phyloP scores from a whole-genome alignment of 306 rosid species.

The Trifolium repens region DNA sequence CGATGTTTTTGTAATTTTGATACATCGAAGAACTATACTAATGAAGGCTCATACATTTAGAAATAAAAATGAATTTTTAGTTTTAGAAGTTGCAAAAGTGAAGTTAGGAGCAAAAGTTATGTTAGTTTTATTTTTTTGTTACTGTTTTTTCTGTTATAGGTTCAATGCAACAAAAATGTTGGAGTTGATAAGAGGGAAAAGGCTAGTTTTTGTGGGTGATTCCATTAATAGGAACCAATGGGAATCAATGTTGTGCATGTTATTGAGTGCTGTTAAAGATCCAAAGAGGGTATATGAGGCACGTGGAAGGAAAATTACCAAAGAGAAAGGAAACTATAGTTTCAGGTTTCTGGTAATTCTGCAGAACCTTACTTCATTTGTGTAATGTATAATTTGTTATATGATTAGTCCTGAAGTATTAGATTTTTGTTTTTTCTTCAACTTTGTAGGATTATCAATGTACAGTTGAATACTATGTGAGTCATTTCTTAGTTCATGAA shows the following conservation, averaged over 20 bases:
- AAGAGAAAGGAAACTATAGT: slow-evolving; percentile 78
- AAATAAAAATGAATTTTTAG: neutral
- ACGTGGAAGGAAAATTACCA: slow-evolving; percentile 78
- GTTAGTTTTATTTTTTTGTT: slow-evolving; percentile 23
- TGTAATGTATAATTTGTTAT: neutral
- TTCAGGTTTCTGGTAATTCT: slow-evolving; percentile 85
- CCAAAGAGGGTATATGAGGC: slow-evolving; percentile 82
- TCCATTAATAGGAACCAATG: slow-evolving; percentile 94
- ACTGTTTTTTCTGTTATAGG: slow-evolving; percentile 50
- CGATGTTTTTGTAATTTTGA: neutral
- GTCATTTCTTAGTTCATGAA: slow-evolving; percentile 87
- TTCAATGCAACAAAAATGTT: slow-evolving; percentile 91
- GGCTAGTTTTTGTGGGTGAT: slow-evolving; percentile 96
- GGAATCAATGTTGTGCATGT: slow-evolving; percentile 94
- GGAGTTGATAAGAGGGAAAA: slow-evolving; percentile 84
- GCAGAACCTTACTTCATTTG: slow-evolving; percentile 29
- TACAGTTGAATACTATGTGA: slow-evolving; percentile 81
- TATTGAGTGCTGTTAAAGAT: slow-evolving; percentile 69
- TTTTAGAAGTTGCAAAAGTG: neutral
- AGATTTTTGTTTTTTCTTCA: slow-evolving; percentile 16
- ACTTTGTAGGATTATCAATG: slow-evolving; percentile 78
- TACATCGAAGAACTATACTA: neutral
- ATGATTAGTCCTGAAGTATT: slow-evolving; percentile 28
- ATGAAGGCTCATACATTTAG: neutral
- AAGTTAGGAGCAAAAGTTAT: slow-evolving; percentile 7